A percentile compares a stretch with the other conserved stretches of the same genome.
These are phyloP conservation scores for Phialophora chinensis DNA, from an alignment of 2,329 filamentous ascomycete species.

Conservation along the genomic window DNA sequence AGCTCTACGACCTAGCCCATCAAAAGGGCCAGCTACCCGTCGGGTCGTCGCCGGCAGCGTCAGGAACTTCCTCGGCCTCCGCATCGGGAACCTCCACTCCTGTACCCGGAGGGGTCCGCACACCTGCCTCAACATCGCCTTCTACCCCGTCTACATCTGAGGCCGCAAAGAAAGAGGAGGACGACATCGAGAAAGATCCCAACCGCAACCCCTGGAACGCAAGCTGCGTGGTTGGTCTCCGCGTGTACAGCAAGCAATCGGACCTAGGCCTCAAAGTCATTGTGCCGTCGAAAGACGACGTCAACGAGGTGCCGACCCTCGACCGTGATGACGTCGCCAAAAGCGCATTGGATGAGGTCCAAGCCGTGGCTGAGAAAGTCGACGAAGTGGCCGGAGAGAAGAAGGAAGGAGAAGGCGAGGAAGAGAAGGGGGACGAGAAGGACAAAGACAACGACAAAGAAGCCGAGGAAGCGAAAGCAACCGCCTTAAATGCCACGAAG, in stretches of 20 bases:
- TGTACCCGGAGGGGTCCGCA: constrained; percentile 39
- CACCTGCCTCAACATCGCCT: constrained; percentile 43
- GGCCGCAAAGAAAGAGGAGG: constrained; percentile 39
- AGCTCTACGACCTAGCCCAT: constrained; percentile 55
- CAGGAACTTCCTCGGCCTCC: constrained; percentile 20
- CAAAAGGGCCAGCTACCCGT: constrained; percentile 47
- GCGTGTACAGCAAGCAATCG: constrained; percentile 56
- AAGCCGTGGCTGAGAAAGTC: constrained; percentile 28
- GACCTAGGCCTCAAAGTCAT: constrained; percentile 59
- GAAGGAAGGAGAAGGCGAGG: constrained; percentile 19
- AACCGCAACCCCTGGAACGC: constrained; percentile 63
- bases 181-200: constrained; percentile 34
- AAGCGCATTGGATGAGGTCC: constrained; percentile 34
- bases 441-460: constrained; percentile 16
- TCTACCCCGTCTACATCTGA: constrained; percentile 37
- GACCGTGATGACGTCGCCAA: constrained; percentile 49
- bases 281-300: constrained; percentile 47
- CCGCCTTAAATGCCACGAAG: background rate
- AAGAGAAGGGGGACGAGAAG: background rate
- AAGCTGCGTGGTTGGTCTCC: constrained; percentile 65
- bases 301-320: constrained; percentile 49
- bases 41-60: constrained; percentile 2
- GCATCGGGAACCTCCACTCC: constrained; percentile 36
- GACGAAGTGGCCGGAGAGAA: constrained; percentile 27
- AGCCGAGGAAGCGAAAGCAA: background rate